phyloP scores from a whole-genome alignment of 306 rosid genomes.

The Fragaria nilgerrensis region DNA sequence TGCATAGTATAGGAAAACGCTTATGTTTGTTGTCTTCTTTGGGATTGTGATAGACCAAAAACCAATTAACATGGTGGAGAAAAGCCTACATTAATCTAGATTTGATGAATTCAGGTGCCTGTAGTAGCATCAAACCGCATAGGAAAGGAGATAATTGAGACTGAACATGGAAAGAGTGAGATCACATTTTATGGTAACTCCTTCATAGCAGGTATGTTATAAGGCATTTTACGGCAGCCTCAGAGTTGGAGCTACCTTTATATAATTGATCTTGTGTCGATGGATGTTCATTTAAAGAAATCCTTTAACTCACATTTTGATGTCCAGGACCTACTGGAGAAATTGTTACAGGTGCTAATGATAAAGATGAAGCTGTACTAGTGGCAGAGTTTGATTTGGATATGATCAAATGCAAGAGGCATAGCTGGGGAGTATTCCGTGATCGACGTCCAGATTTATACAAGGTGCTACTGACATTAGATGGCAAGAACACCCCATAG shows the following conservation, averaged over 20 bases:
- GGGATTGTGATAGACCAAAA: background rate
- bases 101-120: conserved; percentile 69
- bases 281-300: background rate
- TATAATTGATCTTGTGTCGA: background rate
- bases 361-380: conserved; percentile 73
- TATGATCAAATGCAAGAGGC: conserved; percentile 69
- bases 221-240: background rate
- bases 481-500: conserved; percentile 34
- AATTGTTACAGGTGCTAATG: conserved; percentile 75
- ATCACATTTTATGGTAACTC: conserved; percentile 89
- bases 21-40: background rate
- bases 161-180: conserved; percentile 81
- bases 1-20: background rate
- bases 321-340: conserved; percentile 85
- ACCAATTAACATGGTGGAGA: background rate
- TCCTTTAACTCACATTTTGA: conserved; percentile 12
- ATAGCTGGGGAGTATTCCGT: conserved; percentile 85
- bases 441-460: conserved; percentile 91
- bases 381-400: conserved; percentile 77
- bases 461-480: conserved; percentile 78
- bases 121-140: conserved; percentile 90
- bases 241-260: conserved; percentile 5
- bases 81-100: background rate
- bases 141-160: conserved; percentile 81
- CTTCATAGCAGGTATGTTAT: conserved; percentile 77